A percentile compares a stretch with the other conserved stretches of the same genome.
Evolutionary conservation across 176 grass and related monocot genomes (phyloP).

Genomic region (Oryza brachyantha): DNA sequence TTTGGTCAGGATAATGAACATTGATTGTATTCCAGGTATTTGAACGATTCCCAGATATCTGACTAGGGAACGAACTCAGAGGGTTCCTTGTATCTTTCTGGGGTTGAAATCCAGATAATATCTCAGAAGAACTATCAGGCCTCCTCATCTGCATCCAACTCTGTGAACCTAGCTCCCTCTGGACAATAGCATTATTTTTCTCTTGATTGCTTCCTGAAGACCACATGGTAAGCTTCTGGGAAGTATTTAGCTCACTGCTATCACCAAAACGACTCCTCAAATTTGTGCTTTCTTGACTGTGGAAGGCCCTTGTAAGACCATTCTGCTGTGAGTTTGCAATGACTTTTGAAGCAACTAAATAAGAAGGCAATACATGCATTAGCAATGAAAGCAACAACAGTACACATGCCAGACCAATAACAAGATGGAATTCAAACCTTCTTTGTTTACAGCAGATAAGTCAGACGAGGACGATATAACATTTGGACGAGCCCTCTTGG

Average conservation of each 20-base stretch:
- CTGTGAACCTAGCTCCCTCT: conserved; percentile 15
- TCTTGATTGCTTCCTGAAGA: conserved; percentile 31
- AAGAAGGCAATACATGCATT: conserved; percentile 27
- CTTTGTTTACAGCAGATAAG: conserved; percentile 50
- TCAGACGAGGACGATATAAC: conserved; percentile 37
- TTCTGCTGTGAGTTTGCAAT: conserved; percentile 40
- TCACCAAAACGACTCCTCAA: conserved; percentile 33
- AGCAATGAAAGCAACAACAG: background rate
- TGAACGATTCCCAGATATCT: conserved; percentile 30
- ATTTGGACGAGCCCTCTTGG: conserved; percentile 64
- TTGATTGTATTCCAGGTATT: conserved; percentile 28
- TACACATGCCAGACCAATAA: background rate
- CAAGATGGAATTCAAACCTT: conserved; percentile 53
- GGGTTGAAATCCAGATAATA: conserved; percentile 46
- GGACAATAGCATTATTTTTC: conserved; percentile 31
- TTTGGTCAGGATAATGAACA: conserved; percentile 33
- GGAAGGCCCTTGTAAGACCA: conserved; percentile 48
- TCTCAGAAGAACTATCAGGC: conserved; percentile 28
- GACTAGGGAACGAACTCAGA: conserved; percentile 31
- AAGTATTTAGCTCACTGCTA: conserved; percentile 31
- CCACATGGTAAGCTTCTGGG: conserved; percentile 50
- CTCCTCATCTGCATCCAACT: conserved; percentile 28
- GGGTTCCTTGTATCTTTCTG: conserved; percentile 33
- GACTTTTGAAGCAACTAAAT: conserved; percentile 51
- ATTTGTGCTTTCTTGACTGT: conserved; percentile 54